Evolutionary conservation across 176 grass and related monocot species (phyloP).

Genomic region (Eragrostis curvula): DNA sequence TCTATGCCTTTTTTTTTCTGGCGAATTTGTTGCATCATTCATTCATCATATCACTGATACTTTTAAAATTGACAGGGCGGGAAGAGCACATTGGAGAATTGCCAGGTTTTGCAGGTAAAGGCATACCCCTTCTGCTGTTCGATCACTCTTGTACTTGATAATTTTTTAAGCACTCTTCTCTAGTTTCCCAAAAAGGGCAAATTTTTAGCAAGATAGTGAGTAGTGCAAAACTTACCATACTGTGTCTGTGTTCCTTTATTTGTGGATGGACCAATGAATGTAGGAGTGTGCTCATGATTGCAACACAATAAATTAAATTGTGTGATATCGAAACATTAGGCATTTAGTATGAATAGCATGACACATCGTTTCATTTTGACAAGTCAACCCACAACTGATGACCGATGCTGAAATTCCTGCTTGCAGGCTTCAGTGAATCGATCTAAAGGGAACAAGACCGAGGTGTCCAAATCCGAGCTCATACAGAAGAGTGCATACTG

Average conservation of each 20-base stretch:
- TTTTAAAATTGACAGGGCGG: conserved; percentile 65
- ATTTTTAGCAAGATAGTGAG: neutral
- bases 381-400: neutral
- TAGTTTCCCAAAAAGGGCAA: neutral
- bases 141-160: neutral
- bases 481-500: conserved; percentile 94
- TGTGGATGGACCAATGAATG: neutral
- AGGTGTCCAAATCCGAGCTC: conserved; percentile 88
- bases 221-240: neutral
- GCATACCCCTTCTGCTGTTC: neutral
- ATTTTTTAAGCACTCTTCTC: neutral
- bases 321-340: neutral
- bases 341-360: conserved; percentile 24
- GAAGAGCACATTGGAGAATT: conserved; percentile 96
- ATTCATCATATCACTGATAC: neutral
- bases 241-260: conserved; percentile 19
- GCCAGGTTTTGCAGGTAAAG: conserved; percentile 91
- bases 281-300: conserved; percentile 6
- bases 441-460: conserved; percentile 94
- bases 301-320: neutral
- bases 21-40: neutral
- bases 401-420: conserved; percentile 28
- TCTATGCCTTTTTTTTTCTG: neutral
- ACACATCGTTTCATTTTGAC: conserved; percentile 2
- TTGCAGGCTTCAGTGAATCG: conserved; percentile 87